phyloP scores from a whole-genome alignment of 495 filamentous ascomycete species.

The Cercophora scortea region DNA sequence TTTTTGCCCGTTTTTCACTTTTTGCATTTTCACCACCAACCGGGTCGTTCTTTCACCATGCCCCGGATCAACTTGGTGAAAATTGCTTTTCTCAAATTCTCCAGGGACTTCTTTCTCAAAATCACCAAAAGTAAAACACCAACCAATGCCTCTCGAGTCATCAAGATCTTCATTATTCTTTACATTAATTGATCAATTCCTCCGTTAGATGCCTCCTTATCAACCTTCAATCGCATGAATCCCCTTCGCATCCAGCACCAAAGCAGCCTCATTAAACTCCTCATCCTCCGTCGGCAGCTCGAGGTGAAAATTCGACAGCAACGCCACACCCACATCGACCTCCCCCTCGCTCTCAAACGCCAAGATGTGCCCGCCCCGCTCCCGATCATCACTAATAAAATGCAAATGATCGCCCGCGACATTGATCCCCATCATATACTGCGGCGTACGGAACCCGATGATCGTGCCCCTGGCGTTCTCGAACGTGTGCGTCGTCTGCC shows the following conservation, averaged over 20 bases:
- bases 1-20: neutral
- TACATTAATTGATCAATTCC: too few species aligned
- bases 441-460: conserved; percentile 42
- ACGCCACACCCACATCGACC: conserved; percentile 24
- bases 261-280: conserved; percentile 31
- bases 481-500: conserved; percentile 32
- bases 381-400: conserved; percentile 38
- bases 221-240: conserved; percentile 21
- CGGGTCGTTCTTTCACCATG: too few species aligned
- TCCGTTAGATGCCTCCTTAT: too few species aligned
- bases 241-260: conserved; percentile 26
- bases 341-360: conserved; percentile 33
- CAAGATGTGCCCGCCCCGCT: conserved; percentile 41
- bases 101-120: too few species aligned
- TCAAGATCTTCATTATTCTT: too few species aligned
- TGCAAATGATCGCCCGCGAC: conserved; percentile 46
- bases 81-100: too few species aligned
- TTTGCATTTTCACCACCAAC: neutral
- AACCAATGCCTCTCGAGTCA: too few species aligned
- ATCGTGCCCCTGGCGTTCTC: conserved; percentile 30
- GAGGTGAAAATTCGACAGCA: conserved; percentile 25
- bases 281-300: conserved; percentile 32
- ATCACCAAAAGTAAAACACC: too few species aligned
- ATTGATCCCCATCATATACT: conserved; percentile 39
- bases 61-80: too few species aligned